Percentiles rank a stretch among this genome's conserved stretches.
Conservation (phyloP, 352 stramenopile genomes). For the Bremia lactucae region DNA sequence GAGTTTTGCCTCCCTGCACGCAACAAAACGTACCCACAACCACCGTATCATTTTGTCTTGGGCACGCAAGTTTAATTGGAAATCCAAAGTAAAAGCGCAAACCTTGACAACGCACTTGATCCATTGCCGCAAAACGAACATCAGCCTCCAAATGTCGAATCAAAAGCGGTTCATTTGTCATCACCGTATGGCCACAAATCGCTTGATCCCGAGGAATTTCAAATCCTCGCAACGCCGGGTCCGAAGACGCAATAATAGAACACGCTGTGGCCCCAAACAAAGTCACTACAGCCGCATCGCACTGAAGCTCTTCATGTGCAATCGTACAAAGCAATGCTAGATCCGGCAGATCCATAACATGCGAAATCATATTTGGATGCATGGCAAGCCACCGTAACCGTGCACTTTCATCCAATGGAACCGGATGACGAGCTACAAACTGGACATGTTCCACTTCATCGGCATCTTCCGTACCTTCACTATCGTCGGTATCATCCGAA, state of each 20-base stretch:
- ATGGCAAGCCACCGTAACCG: constrained; percentile 29
- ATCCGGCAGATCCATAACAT: constrained; percentile 40
- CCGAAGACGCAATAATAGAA: constrained; percentile 37
- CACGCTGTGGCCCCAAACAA: constrained; percentile 27
- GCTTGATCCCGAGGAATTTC: constrained; percentile 33
- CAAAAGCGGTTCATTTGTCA: constrained; percentile 39
- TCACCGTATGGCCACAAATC: constrained; percentile 50
- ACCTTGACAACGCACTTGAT: constrained; percentile 21
- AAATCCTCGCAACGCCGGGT: constrained; percentile 18
- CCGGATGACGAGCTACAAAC: constrained; percentile 19
- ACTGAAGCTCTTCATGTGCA: constrained; percentile 35
- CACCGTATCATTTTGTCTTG: constrained; percentile 13
- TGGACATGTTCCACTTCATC: constrained; percentile 2
- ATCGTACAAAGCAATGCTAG: constrained; percentile 57
- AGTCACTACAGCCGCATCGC: constrained; percentile 34
- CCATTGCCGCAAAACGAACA: constrained; percentile 40
- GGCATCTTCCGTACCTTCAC: constrained; percentile 2
- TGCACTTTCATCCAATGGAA: constrained; percentile 28
- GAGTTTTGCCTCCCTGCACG: constrained; percentile 24
- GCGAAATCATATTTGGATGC: constrained; percentile 20
- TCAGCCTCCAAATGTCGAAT: constrained; percentile 45
- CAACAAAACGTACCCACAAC: constrained; percentile 50
- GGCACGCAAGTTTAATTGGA: constrained; percentile 24
- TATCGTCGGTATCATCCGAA: constrained; percentile 7
- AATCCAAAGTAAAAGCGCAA: constrained; percentile 59